Base-by-base conservation (phyloP, 2,329 filamentous ascomycete species). In the Diaporthe citri region DNA sequence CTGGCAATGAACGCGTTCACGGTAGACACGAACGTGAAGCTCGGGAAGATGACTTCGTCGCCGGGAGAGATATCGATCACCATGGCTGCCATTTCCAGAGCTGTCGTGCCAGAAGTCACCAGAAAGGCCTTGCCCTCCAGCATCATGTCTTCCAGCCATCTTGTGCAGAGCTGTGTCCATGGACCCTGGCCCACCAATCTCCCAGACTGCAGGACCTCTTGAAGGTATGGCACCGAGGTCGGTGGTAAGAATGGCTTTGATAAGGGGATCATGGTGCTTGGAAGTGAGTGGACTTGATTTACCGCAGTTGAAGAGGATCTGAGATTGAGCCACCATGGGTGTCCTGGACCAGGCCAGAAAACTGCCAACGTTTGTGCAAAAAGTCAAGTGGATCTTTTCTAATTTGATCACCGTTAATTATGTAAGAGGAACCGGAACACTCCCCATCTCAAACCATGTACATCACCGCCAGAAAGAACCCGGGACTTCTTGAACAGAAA, bases 41-140 rank as follows among this genome's bases (percentile, higher is more conserved):
- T 52, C 25, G 48, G 48, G 48, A 52, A 52, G n/a, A 52, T 52
- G 48, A 52, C 48, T 25, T 52, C 48, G 48, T 52, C 48, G 48
- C 48, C 48, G 22, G 48, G 48, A 12, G 22, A 25, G 8, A 52
- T 52, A 52, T 52, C 22, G 22, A 52, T 6, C 22, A 52, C 48
- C 48, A 52, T 52, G 48, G 48, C 48, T 52, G 48, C 48, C 48
- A 52, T 52, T n/a, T 52, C 48, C 48, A 52, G n/a, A 25, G 48
- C 48, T 52, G 48, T 25, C 9, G 48, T 52, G n/a, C 48, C 48
- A 6, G 48, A 52, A 52, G 48, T 25, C 48, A 52, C 48, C 48
- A 52, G 48, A 25, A 52, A 52, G 1, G 48, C 48, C 48, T 52
- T 52, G 48, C 48, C 48, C 48, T 52, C 48, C 48, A 52, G 22